Base-by-base conservation (phyloP, 768 basidiomycete species). In the Suillus decipiens region DNA sequence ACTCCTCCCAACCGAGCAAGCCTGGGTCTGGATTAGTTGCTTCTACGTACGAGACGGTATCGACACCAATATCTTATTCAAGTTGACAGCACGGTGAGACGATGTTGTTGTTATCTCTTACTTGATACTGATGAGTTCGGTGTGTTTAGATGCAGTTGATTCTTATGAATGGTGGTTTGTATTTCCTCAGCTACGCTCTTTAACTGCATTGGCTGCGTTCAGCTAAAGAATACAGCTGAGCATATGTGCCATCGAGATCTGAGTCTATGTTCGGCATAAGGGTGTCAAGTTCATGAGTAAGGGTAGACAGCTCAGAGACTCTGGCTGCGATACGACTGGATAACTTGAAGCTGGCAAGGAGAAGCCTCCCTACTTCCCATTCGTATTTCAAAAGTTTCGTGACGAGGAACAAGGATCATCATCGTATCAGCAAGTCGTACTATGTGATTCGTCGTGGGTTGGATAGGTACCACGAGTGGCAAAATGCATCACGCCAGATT, bases 401-500 rank as follows among this genome's bases (percentile, higher is more conserved):
- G 45, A 22, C 2, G 45, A 45, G n/a, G 4, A 22, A 22, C n/a
- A n/a, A 11, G 4, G 43, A 43, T 50, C 14, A 24, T 28, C 48
- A 31, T 50, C 28, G 15, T 15, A 17, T 24, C 3, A 50, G 8
- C 31, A n/a, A n/a, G n/a, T 42, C 8, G 19, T 34, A 28, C 28
- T 28, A 60, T 42, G 24, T 36, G 22, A 22, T 31, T 41, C 51
- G 42, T 61, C 41, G 5, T 41, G 31, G 8, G 37, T n/a, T 5
- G 19, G 19, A 53, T n/a, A n/a, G 8, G 54, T 41, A 22, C 36
- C 31, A 28, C 59, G 59, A 33, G 62, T 15, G 3, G 62, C 62
- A 60, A 63, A 63, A 45, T 39, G 62, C 36, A 63, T 59, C 6
- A 60, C 45, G 31, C 10, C 31, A 36, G 33, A 36, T 36, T 31